Evolutionary conservation across 495 filamentous ascomycete species (phyloP), one percentile per base, ranked within the genome.

Genomic region (Penicillium riverlandense): DNA sequence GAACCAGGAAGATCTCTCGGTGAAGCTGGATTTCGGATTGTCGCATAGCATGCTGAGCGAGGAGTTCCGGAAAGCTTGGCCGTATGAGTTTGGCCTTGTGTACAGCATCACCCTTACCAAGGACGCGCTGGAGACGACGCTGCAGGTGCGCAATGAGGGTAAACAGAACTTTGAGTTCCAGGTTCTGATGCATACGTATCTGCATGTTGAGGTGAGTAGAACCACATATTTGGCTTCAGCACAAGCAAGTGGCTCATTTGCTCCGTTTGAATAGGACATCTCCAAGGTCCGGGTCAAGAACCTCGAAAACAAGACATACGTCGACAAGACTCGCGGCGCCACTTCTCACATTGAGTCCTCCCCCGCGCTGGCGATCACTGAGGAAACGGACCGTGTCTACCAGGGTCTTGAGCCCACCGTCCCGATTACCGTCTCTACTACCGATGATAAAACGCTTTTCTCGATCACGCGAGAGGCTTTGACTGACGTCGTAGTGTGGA

Each of bases 21-120:
- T 96, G 41, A 95, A 92, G 72, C 78, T 97, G 35, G 94, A 99
- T 63, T 97, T 99, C 56, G 92, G 94, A 14, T 82, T 99, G 33
- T 84, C 80, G 27, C 75, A 80, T 35, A 67, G 71, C 15, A 83
- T 83, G 63, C 60, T 97, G 40, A 75, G 73, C 52, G 78, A 80
- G 2, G 72, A 80, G 28, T 72, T 74, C 50, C 75, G 74, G 38
- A 73, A 75, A 48, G 67, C 75, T 12, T 96, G 90, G 88, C 81
- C 86, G 9, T 86, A 82, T 58, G 78, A 82, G 39, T 99, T 99
- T 55, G 85, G 82, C 11, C 71, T 96, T 40, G 88, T 96, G 40
- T 99, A 97, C 71, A 88, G 82, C 44, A 90, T 99, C 47, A 95
- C 84, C 6, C 71, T 99, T 37, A 80, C 74, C 36, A 78, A 74